These are phyloP conservation scores for Kodamaea suecica DNA, from an alignment of 1,139 yeast species.

Conservation along the genomic window DNA sequence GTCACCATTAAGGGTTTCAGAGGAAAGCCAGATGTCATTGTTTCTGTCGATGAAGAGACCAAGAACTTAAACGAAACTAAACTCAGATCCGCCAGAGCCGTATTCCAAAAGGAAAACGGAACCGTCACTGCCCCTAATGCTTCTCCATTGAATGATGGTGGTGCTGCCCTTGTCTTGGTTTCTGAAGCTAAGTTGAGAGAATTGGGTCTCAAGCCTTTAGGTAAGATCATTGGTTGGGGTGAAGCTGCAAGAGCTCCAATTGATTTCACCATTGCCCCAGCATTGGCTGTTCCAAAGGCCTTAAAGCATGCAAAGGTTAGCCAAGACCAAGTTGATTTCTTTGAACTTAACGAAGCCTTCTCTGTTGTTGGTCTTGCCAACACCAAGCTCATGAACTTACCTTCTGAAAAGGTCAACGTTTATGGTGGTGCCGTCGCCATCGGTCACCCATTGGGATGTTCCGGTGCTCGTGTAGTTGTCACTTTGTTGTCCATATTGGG, in stretches of 20 bases:
- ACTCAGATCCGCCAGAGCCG: conserved; percentile 82
- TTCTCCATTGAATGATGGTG: conserved; percentile 94
- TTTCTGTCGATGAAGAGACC: conserved; percentile 72
- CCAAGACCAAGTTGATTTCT: conserved; percentile 62
- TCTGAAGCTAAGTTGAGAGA: conserved; percentile 80
- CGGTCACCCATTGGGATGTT: conserved; percentile 97
- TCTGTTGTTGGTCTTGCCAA: conserved; percentile 94
- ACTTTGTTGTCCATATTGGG: conserved; percentile 72
- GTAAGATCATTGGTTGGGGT: conserved; percentile 90
- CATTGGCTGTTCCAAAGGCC: conserved; percentile 93
- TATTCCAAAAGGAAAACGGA: conserved; percentile 87
- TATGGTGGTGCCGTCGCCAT: conserved; percentile 98
- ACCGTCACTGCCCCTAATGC: conserved; percentile 97
- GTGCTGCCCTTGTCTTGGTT: conserved; percentile 86
- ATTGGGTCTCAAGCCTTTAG: conserved; percentile 82
- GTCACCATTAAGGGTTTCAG: conserved; percentile 83
- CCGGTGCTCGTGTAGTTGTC: conserved; percentile 92
- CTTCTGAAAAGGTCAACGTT: conserved; percentile 72
- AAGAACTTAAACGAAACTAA: conserved; percentile 71
- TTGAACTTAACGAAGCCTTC: conserved; percentile 96
- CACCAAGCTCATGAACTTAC: conserved; percentile 66
- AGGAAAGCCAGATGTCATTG: conserved; percentile 83
- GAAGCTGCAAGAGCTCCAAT: conserved; percentile 95
- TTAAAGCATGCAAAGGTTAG: conserved; percentile 76
- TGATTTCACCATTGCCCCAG: conserved; percentile 93